Evolutionary conservation across 108 stramenopile genomes (phyloP).

Genomic region (Pseudonitzschia multiseries): DNA sequence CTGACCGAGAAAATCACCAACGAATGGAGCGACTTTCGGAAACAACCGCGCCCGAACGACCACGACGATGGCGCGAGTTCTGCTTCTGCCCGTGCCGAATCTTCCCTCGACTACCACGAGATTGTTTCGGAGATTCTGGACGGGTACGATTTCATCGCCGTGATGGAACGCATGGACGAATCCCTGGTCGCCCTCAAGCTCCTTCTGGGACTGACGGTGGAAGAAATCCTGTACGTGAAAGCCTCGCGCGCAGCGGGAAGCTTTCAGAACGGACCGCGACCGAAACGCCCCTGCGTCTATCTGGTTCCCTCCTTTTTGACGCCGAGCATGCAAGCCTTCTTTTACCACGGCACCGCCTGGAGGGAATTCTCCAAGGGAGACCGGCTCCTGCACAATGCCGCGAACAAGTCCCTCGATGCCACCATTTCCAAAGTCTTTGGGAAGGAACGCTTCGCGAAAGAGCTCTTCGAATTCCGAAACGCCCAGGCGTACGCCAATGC

Average conservation of each 20-base stretch:
- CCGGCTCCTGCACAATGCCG: constrained; percentile 39
- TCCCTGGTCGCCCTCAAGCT: constrained; percentile 42
- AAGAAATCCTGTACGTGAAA: constrained; percentile 27
- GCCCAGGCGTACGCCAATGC: constrained; percentile 1
- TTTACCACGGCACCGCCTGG: constrained; percentile 27
- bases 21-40: not conserved
- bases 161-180: constrained; percentile 61
- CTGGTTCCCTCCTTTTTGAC: constrained; percentile 34
- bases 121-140: constrained; percentile 30
- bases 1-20: not conserved
- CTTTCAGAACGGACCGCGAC: constrained; percentile 6
- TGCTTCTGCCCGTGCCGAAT: not conserved
- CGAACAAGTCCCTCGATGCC: constrained; percentile 41
- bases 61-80: no score
- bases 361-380: constrained; percentile 32
- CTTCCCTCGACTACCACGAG: not conserved
- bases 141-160: constrained; percentile 50
- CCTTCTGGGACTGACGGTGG: constrained; percentile 26
- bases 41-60: no score
- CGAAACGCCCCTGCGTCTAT: constrained; percentile 27
- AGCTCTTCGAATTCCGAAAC: not conserved
- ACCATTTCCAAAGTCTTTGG: constrained; percentile 51
- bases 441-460: constrained; percentile 22
- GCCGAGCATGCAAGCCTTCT: constrained; percentile 25
- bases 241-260: constrained; percentile 7